Evolutionary conservation across 495 filamentous ascomycete genomes (phyloP), one percentile per base, ranked within the genome.

Genomic region (Pyrenopolyporus hunteri): DNA sequence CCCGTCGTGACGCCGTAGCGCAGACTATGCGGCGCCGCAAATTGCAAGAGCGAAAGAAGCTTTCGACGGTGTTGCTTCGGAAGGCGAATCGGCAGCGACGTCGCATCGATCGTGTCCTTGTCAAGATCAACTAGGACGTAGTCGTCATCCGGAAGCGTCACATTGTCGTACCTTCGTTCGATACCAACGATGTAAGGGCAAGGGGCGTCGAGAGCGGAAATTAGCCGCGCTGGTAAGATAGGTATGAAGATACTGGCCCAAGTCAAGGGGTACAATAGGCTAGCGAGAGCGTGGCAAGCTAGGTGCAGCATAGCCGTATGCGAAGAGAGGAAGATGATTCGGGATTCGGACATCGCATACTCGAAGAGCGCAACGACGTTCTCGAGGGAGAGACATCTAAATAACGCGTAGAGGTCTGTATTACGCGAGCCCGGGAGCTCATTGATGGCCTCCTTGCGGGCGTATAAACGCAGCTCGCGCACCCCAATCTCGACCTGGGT

Each of bases 141-240:
- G 69, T 98, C 94, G 65, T 98, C 94, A n/a, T 96, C 90, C 0
- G 94, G 94, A 28, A 97, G 82, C 55, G 95, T 90, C 45, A 95
- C 85, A 61, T 88, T 88, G 60, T 97, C 94, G 74, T 97, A 98
- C 33, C 94, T 85, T 48, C 91, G 83, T 73, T 98, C 94, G 32
- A 98, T 90, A 37, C 94, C 94, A 14, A 97, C 90, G 56, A 98
- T 97, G 68, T 97, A 98, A 0, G 94, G 94, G 60, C 94, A 98
- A 13, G 94, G 94, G 1, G 94, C 94, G 67, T 98, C 93, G 14
- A 98, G 80, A 6, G 91, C 92, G 51, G 93, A 91, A 11, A 98
- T 79, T 29, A 98, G 77, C 25, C 93, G 85, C 13, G 91, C 92
- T 17, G 93, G 93, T 17, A 98, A 80, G 32, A 98, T 84, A 7